phyloP scores from a whole-genome alignment of 148 eudicot species.

The Pouteria glomerata region DNA sequence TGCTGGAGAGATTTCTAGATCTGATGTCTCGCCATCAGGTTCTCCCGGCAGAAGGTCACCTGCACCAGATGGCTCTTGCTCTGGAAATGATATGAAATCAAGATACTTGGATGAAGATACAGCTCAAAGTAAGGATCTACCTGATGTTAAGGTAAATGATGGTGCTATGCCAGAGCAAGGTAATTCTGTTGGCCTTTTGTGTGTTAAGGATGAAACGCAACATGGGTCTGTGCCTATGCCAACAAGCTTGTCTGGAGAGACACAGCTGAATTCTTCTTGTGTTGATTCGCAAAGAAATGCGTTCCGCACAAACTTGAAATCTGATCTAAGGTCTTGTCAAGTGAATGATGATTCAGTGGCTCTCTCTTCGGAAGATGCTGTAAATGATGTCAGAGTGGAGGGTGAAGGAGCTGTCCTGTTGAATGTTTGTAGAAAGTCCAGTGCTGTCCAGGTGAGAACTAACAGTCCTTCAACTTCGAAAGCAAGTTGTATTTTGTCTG shows the following conservation, averaged over 20 bases:
- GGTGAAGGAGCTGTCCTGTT: slow-evolving; percentile 7
- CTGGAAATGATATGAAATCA: slow-evolving; percentile 23
- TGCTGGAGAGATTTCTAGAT: slow-evolving; percentile 66
- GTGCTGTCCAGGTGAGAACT: not conserved
- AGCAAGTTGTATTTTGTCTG: not conserved
- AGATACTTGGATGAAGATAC: slow-evolving; percentile 19
- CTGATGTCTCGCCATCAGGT: slow-evolving; percentile 40
- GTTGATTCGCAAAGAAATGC: not conserved
- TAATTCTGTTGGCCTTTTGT: not conserved
- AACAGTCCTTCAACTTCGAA: slow-evolving; percentile 6
- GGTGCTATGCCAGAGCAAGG: slow-evolving; percentile 9
- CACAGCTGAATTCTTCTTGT: slow-evolving; percentile 1
- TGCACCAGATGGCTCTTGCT: slow-evolving; percentile 23
- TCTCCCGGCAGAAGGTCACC: slow-evolving; percentile 45
- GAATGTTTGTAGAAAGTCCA: slow-evolving; percentile 3
- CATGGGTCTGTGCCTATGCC: slow-evolving; percentile 9
- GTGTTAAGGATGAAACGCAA: slow-evolving; percentile 9
- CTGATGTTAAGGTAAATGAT: slow-evolving; percentile 6
- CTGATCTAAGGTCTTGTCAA: slow-evolving; percentile 7
- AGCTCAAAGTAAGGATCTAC: slow-evolving; percentile 14
- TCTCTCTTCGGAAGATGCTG: slow-evolving; percentile 18
- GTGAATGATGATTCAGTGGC: slow-evolving; percentile 9
- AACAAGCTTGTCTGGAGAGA: too few relatives aligned
- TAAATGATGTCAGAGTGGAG: not conserved
- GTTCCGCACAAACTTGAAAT: not conserved